phyloP scores from a whole-genome alignment of 768 basidiomycete genomes.

The Hirschioporus abietinus region DNA sequence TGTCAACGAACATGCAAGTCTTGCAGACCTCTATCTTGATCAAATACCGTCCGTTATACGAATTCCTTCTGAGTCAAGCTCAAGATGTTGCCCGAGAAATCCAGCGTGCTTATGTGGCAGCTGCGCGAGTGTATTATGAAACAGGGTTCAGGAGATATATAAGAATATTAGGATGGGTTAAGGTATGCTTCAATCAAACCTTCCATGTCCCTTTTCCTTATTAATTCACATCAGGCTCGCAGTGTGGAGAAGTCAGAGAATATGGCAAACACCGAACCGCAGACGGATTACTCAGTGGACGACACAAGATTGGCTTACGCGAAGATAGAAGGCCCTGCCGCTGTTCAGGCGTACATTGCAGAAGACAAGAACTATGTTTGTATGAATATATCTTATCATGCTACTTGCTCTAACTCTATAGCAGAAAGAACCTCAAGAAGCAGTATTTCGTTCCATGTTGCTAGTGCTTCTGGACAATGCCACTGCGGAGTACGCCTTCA shows the following conservation, averaged over 20 bases:
- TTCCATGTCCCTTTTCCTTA: not conserved
- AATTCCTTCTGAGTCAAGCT: constrained; percentile 81
- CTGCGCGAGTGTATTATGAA: constrained; percentile 89
- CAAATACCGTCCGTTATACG: constrained; percentile 77
- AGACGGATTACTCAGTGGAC: constrained; percentile 34
- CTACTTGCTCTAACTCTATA: not conserved
- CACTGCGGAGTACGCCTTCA: constrained; percentile 85
- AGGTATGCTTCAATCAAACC: constrained; percentile 37
- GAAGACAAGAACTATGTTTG: constrained; percentile 85
- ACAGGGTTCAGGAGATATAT: constrained; percentile 91
- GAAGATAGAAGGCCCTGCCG: constrained; percentile 73
- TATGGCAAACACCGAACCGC: constrained; percentile 45
- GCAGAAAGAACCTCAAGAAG: constrained; percentile 81
- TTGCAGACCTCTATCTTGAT: constrained; percentile 83
- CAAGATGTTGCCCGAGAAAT: constrained; percentile 80
- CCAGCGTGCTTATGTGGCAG: constrained; percentile 77
- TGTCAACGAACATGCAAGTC: constrained; percentile 90
- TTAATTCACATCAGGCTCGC: constrained; percentile 42
- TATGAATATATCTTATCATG: constrained; percentile 11
- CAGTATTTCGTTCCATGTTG: constrained; percentile 76
- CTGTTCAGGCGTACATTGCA: constrained; percentile 81
- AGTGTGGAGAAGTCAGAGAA: constrained; percentile 64
- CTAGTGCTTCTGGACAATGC: constrained; percentile 95
- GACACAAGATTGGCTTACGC: constrained; percentile 58
- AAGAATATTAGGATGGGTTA: constrained; percentile 73